These are phyloP conservation scores for Botryobasidium botryosum DNA, from an alignment of 768 basidiomycete species.

Conservation along the genomic window DNA sequence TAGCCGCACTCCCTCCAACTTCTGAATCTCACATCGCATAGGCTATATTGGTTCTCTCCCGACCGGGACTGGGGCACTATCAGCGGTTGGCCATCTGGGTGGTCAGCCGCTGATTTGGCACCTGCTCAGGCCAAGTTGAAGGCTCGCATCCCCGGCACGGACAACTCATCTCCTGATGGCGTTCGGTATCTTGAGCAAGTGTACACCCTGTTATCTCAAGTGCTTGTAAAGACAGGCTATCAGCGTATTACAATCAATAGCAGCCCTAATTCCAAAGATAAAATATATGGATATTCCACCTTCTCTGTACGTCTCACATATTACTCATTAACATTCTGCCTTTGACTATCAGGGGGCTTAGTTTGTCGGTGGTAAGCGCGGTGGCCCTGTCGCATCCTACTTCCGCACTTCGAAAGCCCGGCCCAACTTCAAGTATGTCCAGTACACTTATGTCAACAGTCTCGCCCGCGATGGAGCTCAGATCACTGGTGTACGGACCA, in stretches of 20 bases:
- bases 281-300: conserved; percentile 38
- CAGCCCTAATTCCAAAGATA: conserved; percentile 39
- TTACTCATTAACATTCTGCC: background rate
- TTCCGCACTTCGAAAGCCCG: conserved; percentile 36
- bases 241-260: conserved; percentile 36
- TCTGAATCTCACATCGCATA: conserved; percentile 5
- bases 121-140: conserved; percentile 34
- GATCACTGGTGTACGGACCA: conserved; percentile 44
- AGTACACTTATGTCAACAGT: conserved; percentile 31
- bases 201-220: conserved; percentile 26
- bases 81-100: conserved; percentile 37
- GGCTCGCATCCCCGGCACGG: conserved; percentile 38
- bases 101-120: conserved; percentile 34
- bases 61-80: conserved; percentile 32
- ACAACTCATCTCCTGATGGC: conserved; percentile 42
- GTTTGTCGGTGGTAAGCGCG: conserved; percentile 22
- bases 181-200: conserved; percentile 38
- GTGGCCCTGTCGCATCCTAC: conserved; percentile 42
- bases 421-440: conserved; percentile 33
- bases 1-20: background rate
- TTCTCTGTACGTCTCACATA: conserved; percentile 18
- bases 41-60: conserved; percentile 37
- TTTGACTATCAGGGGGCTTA: background rate
- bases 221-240: conserved; percentile 36
- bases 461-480: conserved; percentile 38